A percentile compares a stretch with the other conserved stretches of the same genome.
Evolutionary conservation across 441 rosid species (phyloP).

Genomic region (Populus trichocarpa): DNA sequence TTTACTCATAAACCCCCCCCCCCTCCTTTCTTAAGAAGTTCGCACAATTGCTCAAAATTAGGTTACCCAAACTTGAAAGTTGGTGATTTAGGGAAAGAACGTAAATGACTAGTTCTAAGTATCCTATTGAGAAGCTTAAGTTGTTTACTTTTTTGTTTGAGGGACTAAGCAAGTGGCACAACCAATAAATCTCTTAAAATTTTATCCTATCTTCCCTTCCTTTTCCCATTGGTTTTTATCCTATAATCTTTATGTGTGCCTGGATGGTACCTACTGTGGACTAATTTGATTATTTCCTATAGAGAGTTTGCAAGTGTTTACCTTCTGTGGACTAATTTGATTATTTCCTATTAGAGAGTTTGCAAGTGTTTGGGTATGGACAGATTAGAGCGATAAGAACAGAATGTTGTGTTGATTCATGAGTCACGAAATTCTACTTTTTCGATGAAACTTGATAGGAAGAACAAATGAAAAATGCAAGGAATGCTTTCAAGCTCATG

Average conservation of each 20-base stretch:
- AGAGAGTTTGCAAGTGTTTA: too few species aligned
- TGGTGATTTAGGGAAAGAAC: not conserved
- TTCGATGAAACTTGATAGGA: not conserved
- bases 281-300: not conserved
- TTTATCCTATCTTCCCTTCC: not conserved
- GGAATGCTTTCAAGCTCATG: not conserved
- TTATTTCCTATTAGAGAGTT: not conserved
- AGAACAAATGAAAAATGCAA: not conserved
- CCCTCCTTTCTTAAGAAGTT: not conserved
- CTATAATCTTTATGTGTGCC: not conserved
- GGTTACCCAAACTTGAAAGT: not conserved
- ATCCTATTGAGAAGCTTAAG: not conserved
- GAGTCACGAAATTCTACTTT: not conserved
- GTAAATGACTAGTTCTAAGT: not conserved
- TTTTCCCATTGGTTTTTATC: not conserved
- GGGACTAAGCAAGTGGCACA: not conserved
- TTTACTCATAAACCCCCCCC: not conserved
- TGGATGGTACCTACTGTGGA: not conserved
- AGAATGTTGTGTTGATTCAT: not conserved
- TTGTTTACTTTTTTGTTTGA: not conserved
- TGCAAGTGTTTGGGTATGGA: not conserved
- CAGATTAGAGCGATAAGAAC: not conserved
- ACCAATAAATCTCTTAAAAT: not conserved
- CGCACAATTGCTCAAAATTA: not conserved
- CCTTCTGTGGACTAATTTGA: too few species aligned